phyloP scores from a whole-genome alignment of 129 eudicot genomes.

The Flaveria bidentis region DNA sequence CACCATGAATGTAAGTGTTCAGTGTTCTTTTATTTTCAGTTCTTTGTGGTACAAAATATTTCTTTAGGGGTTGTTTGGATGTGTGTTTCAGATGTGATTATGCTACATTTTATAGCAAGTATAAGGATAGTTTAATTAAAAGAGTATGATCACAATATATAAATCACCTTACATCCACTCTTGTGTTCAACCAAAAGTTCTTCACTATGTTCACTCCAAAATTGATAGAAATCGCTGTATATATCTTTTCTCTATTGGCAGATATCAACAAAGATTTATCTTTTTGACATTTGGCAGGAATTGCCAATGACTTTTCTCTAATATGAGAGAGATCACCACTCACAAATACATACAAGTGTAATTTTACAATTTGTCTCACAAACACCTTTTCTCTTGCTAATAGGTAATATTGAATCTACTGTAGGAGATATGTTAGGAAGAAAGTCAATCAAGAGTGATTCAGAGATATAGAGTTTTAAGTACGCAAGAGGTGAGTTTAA shows the following conservation, averaged over 20 bases:
- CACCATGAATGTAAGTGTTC: constrained; percentile 79
- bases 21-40: constrained; percentile 27
- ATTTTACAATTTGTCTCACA: too few relatives aligned
- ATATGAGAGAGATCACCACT: too few relatives aligned
- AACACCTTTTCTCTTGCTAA: too few relatives aligned
- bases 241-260: neutral
- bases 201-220: neutral
- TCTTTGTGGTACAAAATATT: constrained; percentile 15
- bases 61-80: constrained; percentile 1
- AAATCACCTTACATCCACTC: neutral
- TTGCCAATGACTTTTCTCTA: too few relatives aligned
- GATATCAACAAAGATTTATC: neutral
- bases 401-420: too few relatives aligned
- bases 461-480: too few relatives aligned
- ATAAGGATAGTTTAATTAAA: neutral
- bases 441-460: too few relatives aligned
- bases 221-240: neutral
- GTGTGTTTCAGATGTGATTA: neutral
- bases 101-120: neutral
- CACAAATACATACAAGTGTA: too few relatives aligned
- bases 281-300: neutral
- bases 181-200: neutral
- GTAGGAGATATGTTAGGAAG: too few relatives aligned
- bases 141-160: neutral
- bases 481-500: too few relatives aligned